These are phyloP conservation scores for Venturia effusa DNA, from an alignment of 2,329 filamentous ascomycete species.

Conservation along the genomic window DNA sequence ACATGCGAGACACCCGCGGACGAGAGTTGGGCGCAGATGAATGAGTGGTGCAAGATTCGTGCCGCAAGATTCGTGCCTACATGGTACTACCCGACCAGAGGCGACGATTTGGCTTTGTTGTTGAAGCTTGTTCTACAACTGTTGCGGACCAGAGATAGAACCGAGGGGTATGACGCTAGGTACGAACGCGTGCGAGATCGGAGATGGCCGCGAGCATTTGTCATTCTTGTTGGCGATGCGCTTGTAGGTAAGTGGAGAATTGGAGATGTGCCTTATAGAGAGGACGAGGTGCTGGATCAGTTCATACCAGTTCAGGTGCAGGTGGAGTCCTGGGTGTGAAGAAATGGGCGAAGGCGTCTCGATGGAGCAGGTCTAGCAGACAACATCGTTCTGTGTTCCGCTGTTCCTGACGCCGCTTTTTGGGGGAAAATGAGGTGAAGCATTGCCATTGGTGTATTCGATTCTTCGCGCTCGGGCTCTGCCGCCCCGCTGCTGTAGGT, in stretches of 20 bases:
- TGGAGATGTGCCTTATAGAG: too few species aligned
- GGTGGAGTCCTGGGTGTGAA: too few species aligned
- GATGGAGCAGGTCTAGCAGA: too few species aligned
- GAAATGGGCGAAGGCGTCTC: too few species aligned
- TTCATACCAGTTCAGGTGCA: too few species aligned
- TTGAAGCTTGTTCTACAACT: not conserved
- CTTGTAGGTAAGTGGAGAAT: not conserved
- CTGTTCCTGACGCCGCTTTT: too few species aligned
- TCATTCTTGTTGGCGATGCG: not conserved
- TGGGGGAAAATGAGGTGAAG: too few species aligned
- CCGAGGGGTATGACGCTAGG: not conserved
- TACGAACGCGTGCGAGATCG: not conserved
- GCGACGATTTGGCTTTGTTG: not conserved
- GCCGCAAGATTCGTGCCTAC: too few species aligned
- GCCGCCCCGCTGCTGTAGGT: too few species aligned
- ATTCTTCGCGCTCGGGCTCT: too few species aligned
- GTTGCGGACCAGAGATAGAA: not conserved
- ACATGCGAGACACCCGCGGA: conserved; percentile 1
- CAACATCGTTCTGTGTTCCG: too few species aligned
- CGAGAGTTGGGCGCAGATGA: not conserved
- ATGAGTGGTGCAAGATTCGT: conserved; percentile 5
- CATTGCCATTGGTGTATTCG: too few species aligned
- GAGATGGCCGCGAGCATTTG: not conserved
- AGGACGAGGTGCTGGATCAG: not conserved
- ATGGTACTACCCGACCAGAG: not conserved